Percentiles rank a stretch among this genome's conserved stretches.
phyloP scores from a whole-genome alignment of 2,329 filamentous ascomycete species.

The Hypoxylon sp. region DNA sequence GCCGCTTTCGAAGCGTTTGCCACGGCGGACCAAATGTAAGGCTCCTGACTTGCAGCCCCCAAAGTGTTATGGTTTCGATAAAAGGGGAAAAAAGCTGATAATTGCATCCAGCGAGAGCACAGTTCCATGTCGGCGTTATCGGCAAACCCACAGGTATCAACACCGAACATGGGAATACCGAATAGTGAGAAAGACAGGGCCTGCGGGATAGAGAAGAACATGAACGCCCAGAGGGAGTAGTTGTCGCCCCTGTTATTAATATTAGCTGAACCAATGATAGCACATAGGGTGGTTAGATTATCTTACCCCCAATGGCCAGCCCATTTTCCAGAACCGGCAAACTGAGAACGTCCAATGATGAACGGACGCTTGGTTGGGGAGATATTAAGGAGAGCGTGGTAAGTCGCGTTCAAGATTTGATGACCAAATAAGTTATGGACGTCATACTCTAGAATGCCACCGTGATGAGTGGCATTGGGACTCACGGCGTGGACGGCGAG shows the following conservation, averaged over 20 bases:
- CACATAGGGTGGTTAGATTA: background rate
- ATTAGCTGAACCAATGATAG: slow-evolving; percentile 5
- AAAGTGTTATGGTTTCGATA: slow-evolving; percentile 79
- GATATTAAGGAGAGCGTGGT: slow-evolving; percentile 71
- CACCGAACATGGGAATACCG: slow-evolving; percentile 80
- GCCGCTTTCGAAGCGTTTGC: slow-evolving; percentile 69
- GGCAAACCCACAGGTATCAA: slow-evolving; percentile 75
- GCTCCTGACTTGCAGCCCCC: slow-evolving; percentile 70
- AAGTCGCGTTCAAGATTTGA: slow-evolving; percentile 80
- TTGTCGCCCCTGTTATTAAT: slow-evolving; percentile 69
- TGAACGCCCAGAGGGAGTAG: slow-evolving; percentile 72
- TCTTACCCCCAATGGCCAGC: slow-evolving; percentile 77
- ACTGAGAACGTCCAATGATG: slow-evolving; percentile 84
- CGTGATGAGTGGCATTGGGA: slow-evolving; percentile 79
- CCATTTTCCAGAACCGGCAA: slow-evolving; percentile 77
- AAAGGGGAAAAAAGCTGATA: slow-evolving; percentile 79
- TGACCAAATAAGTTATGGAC: slow-evolving; percentile 82
- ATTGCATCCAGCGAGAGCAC: slow-evolving; percentile 77
- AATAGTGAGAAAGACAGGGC: slow-evolving; percentile 78
- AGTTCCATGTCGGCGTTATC: slow-evolving; percentile 74
- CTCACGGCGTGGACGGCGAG: slow-evolving; percentile 76
- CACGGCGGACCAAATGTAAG: slow-evolving; percentile 74
- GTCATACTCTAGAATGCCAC: slow-evolving; percentile 80
- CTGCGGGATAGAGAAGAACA: slow-evolving; percentile 81
- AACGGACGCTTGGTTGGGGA: slow-evolving; percentile 78